Percentiles rank a stretch among this genome's conserved stretches.
phyloP scores from a whole-genome alignment of 1,284 basidiomycete species.

The Phylloboletellus chloephorus region DNA sequence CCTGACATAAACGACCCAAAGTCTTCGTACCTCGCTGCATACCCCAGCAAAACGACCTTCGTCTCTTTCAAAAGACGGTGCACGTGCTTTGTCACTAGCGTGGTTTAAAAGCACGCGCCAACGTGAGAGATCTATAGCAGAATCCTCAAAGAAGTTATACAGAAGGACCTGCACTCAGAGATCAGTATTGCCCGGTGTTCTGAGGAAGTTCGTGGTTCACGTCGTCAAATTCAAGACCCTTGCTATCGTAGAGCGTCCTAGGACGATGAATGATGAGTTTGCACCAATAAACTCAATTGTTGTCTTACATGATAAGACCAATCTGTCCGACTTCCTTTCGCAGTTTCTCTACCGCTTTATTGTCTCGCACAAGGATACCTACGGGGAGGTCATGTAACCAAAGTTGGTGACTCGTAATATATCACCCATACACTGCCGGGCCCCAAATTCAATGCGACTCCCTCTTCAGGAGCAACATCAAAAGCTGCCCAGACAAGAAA shows the following conservation, averaged over 20 bases:
- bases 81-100: conserved; percentile 24
- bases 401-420: background rate
- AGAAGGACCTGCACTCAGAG: conserved; percentile 49
- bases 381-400: conserved; percentile 1
- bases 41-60: conserved; percentile 50
- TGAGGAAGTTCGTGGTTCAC: conserved; percentile 32
- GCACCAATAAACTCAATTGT: background rate
- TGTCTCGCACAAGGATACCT: conserved; percentile 69
- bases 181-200: conserved; percentile 1
- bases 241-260: conserved; percentile 70
- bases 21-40: conserved; percentile 48
- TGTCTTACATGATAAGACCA: conserved; percentile 54
- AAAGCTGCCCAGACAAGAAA: background rate
- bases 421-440: conserved; percentile 51
- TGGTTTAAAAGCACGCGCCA: conserved; percentile 60
- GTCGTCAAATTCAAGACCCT: conserved; percentile 71
- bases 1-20: background rate
- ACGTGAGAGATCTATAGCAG: conserved; percentile 41
- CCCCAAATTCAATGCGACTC: conserved; percentile 58
- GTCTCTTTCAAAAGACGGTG: conserved; percentile 46
- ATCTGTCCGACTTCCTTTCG: conserved; percentile 53
- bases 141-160: conserved; percentile 69
- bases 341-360: conserved; percentile 46
- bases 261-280: background rate
- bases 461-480: conserved; percentile 32